Conservation (phyloP, 2,329 filamentous ascomycete genomes). For the Stachybotrys elegans region DNA sequence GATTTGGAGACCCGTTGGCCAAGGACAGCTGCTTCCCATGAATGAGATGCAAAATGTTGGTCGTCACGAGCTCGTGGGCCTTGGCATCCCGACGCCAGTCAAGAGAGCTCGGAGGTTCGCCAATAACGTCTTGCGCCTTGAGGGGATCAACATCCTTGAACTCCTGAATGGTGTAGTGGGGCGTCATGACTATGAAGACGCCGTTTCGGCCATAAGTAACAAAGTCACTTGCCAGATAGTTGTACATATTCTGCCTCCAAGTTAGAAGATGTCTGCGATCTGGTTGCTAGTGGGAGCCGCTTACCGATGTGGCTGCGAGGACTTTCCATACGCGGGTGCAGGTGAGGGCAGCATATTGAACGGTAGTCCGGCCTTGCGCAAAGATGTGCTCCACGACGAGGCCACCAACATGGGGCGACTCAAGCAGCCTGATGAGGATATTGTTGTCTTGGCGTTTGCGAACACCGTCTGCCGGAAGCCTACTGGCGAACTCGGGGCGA, state of each 20-base stretch:
- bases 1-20: too few relatives aligned
- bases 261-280: background rate
- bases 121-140: too few relatives aligned
- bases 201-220: conserved; percentile 11
- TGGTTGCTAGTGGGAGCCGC: too few relatives aligned
- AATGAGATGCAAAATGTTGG: too few relatives aligned
- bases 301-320: conserved; percentile 17
- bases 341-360: conserved; percentile 15
- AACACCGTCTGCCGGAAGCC: background rate
- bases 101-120: too few relatives aligned
- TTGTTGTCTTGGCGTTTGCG: background rate
- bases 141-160: too few relatives aligned
- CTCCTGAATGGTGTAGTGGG: conserved; percentile 18
- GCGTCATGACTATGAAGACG: conserved; percentile 19
- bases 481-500: conserved; percentile 4
- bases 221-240: conserved; percentile 15
- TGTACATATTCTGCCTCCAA: conserved; percentile 18
- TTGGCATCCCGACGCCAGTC: too few relatives aligned
- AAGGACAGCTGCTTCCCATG: too few relatives aligned
- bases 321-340: conserved; percentile 16
- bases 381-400: conserved; percentile 12
- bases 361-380: conserved; percentile 15
- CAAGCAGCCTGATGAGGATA: conserved; percentile 3
- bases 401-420: conserved; percentile 12
- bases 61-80: too few relatives aligned